Conservation (phyloP, 345 rosid genomes). For the Citrus sp. region DNA sequence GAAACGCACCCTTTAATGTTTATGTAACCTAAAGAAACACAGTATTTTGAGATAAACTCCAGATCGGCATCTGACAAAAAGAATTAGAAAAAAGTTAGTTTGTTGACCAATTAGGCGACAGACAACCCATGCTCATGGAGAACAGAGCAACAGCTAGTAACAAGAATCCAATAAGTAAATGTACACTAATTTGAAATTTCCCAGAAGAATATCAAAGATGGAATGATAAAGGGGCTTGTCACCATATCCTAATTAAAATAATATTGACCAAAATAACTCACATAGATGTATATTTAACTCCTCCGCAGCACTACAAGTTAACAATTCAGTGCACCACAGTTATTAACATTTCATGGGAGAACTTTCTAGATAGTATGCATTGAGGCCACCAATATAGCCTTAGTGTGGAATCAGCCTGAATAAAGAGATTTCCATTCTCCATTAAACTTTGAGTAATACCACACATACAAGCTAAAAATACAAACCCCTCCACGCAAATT, state of each 20-base stretch:
- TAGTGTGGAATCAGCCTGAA: not conserved
- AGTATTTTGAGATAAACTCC: slow-evolving; percentile 35
- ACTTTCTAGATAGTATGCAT: not conserved
- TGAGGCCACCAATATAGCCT: not conserved
- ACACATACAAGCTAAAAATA: not conserved
- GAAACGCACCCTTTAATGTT: slow-evolving; percentile 70
- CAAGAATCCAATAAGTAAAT: not conserved
- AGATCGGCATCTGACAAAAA: slow-evolving; percentile 57
- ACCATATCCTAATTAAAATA: not conserved
- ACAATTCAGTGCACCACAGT: not conserved
- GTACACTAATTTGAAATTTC: not conserved
- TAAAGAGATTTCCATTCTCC: not conserved
- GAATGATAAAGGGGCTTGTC: not conserved
- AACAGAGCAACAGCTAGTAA: not conserved
- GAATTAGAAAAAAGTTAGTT: slow-evolving; percentile 14
- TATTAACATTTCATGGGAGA: not conserved
- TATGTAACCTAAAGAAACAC: slow-evolving; percentile 50
- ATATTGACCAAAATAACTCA: not conserved
- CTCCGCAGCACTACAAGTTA: not conserved
- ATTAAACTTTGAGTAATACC: not conserved
- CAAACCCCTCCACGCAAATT: no score
- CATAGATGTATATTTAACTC: not conserved
- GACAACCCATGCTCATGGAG: not conserved
- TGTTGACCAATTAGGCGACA: not conserved
- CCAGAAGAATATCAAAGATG: not conserved